Base-by-base conservation (phyloP, 2,329 filamentous ascomycete genomes). In the Epichloe gansuensis region DNA sequence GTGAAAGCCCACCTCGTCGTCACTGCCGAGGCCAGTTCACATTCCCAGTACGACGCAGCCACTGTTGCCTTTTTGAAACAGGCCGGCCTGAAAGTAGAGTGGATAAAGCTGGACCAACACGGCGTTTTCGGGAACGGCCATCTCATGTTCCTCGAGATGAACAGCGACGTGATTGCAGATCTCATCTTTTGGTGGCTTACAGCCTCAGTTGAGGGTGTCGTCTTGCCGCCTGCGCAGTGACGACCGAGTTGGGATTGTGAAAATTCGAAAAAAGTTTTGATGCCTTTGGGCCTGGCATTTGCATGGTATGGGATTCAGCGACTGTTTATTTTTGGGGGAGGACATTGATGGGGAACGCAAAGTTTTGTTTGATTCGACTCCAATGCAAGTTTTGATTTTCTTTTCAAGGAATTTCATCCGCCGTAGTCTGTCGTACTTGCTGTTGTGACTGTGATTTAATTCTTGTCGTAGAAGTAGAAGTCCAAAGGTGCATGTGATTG, bases 111-210 rank as follows among this genome's bases (percentile, higher is more conserved):
- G 44, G 69, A 65, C 0, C 61, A 73, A 0, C 52, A 64, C 1
- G 68, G 68, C 0, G 71, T 80, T 1, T 59, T 63, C 23, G 78
- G 78, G 0, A 81, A 82, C 53, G 77, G 75, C 0, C 77, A 80
- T 57, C 68, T 81, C 53, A 68, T 74, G 64, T 76, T 77, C 45
- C 58, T 80, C 36, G 76, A 80, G 64, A 68, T 64, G 57, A 79
- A 80, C 57, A 78, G 71, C 53, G 55, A 69, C 35, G 58, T 66
- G 0, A 66, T 78, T 50, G 72, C 71, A 39, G 36, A n/a, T 5
- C 15, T 1, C 7, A 39, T 39, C 15, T 4, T 39, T 1, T 39
- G 36, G 36, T 39, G 36, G 36, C 2, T 71, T 4, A 4, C 7
- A 11, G 2, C 13, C 3, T 13, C 21, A 9, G 27, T 42, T 6